phyloP scores from a whole-genome alignment of 305 asterid genomes.

The Ruellia speciosa region DNA sequence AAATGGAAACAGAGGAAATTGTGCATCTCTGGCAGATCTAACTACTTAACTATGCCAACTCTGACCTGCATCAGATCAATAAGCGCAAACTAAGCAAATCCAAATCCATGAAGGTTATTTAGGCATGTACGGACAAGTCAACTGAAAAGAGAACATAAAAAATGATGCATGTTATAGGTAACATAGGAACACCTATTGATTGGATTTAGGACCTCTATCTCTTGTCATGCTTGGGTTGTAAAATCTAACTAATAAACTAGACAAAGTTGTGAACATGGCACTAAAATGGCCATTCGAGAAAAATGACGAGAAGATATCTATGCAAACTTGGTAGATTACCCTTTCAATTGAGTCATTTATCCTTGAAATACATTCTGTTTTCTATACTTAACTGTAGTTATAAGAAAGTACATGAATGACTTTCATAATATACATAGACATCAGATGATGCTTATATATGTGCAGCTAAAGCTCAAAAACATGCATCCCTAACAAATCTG shows the following conservation, averaged over 20 bases:
- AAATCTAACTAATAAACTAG: background rate
- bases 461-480: background rate
- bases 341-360: background rate
- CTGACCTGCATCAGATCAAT: constrained; percentile 1
- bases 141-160: background rate
- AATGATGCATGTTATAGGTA: background rate
- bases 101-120: constrained; percentile 6
- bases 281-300: background rate
- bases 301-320: background rate
- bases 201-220: background rate
- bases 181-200: background rate
- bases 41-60: constrained; percentile 1
- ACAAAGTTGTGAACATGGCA: background rate
- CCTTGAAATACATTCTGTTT: background rate
- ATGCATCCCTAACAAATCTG: background rate
- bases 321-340: background rate
- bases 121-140: background rate
- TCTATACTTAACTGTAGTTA: background rate
- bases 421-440: background rate
- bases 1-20: background rate
- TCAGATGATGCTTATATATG: background rate
- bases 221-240: background rate
- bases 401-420: background rate
- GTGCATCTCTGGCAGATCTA: constrained; percentile 9
- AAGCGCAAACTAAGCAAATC: background rate